Base-by-base conservation (phyloP, 2,329 filamentous ascomycete genomes). In the Ceratocystis cacaofunesta region DNA sequence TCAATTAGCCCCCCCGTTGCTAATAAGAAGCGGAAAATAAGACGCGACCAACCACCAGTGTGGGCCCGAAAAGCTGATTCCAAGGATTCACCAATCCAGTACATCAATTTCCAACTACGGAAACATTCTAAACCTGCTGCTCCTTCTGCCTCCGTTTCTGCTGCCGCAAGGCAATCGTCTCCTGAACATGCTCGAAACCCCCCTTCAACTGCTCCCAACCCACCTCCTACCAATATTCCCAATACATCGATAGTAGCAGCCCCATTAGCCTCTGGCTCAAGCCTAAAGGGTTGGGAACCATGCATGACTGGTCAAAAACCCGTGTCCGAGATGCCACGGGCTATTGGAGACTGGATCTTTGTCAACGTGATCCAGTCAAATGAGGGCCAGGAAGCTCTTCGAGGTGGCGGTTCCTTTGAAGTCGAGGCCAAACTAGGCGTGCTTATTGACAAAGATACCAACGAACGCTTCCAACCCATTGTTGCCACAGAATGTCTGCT, bases 401-500 rank as follows among this genome's bases (percentile, higher is more conserved):
- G 82, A 63, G 80, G 82, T 17, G 85, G 84, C 5, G 86, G 91
- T 15, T 82, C 90, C 68, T 85, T 96, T 64, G 94, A 99, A 75
- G 89, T 99, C 65, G 94, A 99, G 76, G 94, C 91, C 8, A 97
- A 97, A 74, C 79, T 97, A 61, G 94, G 94, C 19, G 87, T 85
- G 30, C 80, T 97, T 15, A 83, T 92, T 66, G 86, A 90, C 73
- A 85, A 84, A 72, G 82, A 86, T 68, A 88, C 84, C 5, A 83
- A 87, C 66, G 79, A 85, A 60, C 82, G 90, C n/a, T 77, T 92
- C 30, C 77, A 81, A 8, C 75, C 92, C 8, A 83, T 84, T 5
- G 80, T 94, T 3, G 74, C 80, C 25, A 86, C 89, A 0, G 88
- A 94, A 72, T 87, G 84, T 61, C 78, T 95, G 5, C 75, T 95